phyloP scores from a whole-genome alignment of 345 rosid genomes.

The Punica granatum region DNA sequence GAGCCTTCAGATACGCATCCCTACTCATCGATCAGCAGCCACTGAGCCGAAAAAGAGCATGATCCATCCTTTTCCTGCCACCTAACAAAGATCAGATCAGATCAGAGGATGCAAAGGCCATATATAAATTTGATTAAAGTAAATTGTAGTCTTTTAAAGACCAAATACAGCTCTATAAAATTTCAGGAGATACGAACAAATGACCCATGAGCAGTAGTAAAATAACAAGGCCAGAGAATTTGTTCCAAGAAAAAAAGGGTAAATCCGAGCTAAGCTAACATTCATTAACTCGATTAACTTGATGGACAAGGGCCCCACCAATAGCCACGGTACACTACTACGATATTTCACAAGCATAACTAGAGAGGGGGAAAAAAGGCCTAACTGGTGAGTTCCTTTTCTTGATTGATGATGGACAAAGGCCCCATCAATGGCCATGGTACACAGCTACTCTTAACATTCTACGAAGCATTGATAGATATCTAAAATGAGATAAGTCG shows the following conservation, averaged over 20 bases:
- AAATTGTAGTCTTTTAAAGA: not conserved
- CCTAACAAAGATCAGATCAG: not conserved
- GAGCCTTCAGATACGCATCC: not conserved
- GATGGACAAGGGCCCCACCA: slow-evolving; percentile 9
- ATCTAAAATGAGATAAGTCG: not conserved
- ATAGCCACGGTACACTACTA: slow-evolving; percentile 6
- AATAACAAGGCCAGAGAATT: not conserved
- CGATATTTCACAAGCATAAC: not conserved
- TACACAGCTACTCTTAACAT: slow-evolving; percentile 1
- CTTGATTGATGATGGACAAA: slow-evolving; percentile 1
- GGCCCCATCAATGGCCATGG: slow-evolving; percentile 8
- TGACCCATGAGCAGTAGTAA: not conserved
- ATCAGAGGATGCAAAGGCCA: not conserved
- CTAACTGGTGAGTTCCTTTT: not conserved
- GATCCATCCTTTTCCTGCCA: not conserved
- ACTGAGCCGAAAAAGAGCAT: not conserved
- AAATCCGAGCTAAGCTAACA: not conserved
- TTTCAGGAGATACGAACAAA: not conserved
- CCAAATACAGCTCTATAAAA: not conserved
- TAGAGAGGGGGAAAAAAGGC: not conserved
- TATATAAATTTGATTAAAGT: not conserved
- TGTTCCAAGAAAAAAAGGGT: not conserved
- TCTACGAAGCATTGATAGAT: not conserved
- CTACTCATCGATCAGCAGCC: not conserved
- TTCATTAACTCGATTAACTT: not conserved